A percentile compares a stretch with the other conserved stretches of the same genome.
Conservation (phyloP, 1,284 basidiomycete genomes). For the Heliocybe sulcata region DNA sequence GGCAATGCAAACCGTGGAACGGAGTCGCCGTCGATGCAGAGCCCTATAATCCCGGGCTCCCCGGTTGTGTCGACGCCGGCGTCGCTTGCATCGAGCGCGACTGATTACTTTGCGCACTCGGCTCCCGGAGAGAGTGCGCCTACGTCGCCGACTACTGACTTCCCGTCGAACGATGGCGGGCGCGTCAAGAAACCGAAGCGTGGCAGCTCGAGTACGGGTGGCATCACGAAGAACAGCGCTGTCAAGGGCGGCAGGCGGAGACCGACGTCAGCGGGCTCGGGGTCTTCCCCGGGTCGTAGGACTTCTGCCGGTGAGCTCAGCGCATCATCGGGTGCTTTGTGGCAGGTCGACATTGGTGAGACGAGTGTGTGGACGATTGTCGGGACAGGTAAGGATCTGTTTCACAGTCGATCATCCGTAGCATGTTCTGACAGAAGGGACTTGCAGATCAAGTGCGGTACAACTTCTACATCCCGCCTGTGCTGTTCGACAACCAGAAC, state of each 20-base stretch:
- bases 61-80: constrained; percentile 59
- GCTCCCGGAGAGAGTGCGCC: constrained; percentile 51
- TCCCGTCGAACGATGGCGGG: constrained; percentile 72
- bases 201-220: constrained; percentile 64
- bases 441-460: constrained; percentile 74
- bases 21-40: constrained; percentile 35
- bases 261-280: constrained; percentile 68
- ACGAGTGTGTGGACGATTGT: constrained; percentile 93
- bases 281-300: constrained; percentile 48
- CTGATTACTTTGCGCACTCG: constrained; percentile 58
- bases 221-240: constrained; percentile 47
- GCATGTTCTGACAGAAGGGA: constrained; percentile 6
- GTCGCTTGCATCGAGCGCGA: constrained; percentile 35
- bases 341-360: constrained; percentile 85
- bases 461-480: constrained; percentile 89
- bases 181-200: constrained; percentile 74
- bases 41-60: constrained; percentile 59
- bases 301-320: constrained; percentile 57
- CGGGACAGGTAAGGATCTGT: constrained; percentile 59
- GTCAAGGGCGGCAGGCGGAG: constrained; percentile 59
- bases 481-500: constrained; percentile 71
- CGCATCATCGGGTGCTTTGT: constrained; percentile 71
- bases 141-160: constrained; percentile 64
- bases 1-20: constrained; percentile 34
- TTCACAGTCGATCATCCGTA: constrained; percentile 1